Percentiles rank a stretch among this genome's conserved stretches.
Conservation (phyloP, 768 basidiomycete genomes). For the Sporobolomyces roseus region DNA sequence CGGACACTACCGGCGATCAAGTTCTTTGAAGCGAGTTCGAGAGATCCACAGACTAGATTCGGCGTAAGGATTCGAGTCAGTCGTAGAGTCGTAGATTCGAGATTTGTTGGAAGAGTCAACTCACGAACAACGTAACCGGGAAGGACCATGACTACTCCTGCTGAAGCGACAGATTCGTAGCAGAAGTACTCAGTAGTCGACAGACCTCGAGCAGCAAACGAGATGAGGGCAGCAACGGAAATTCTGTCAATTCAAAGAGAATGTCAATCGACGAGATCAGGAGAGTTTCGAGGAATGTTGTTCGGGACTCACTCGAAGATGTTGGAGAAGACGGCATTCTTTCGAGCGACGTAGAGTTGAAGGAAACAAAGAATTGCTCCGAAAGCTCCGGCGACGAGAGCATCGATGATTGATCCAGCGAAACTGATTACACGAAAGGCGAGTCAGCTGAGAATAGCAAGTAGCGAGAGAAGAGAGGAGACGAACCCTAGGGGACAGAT, state of each 20-base stretch:
- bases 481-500: conserved; percentile 69
- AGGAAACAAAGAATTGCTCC: conserved; percentile 67
- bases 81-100: neutral
- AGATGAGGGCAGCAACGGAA: conserved; percentile 51
- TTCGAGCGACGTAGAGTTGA: conserved; percentile 68
- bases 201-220: conserved; percentile 52
- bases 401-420: conserved; percentile 59
- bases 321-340: conserved; percentile 77
- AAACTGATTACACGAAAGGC: conserved; percentile 45
- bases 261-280: neutral
- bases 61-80: neutral
- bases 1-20: conserved; percentile 52
- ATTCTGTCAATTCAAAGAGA: conserved; percentile 42
- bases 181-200: conserved; percentile 51
- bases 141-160: conserved; percentile 51
- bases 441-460: neutral
- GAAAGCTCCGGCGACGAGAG: conserved; percentile 67
- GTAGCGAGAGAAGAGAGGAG: conserved; percentile 49
- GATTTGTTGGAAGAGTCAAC: neutral
- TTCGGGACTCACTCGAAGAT: conserved; percentile 79
- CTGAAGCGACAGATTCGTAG: conserved; percentile 51
- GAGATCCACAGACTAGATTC: conserved; percentile 49
- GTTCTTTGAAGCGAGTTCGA: conserved; percentile 52
- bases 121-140: conserved; percentile 47
- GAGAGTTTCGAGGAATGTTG: neutral